These are phyloP conservation scores for Dactylella cylindrospora DNA, from an alignment of 2,329 filamentous ascomycete genomes.

Conservation along the genomic window DNA sequence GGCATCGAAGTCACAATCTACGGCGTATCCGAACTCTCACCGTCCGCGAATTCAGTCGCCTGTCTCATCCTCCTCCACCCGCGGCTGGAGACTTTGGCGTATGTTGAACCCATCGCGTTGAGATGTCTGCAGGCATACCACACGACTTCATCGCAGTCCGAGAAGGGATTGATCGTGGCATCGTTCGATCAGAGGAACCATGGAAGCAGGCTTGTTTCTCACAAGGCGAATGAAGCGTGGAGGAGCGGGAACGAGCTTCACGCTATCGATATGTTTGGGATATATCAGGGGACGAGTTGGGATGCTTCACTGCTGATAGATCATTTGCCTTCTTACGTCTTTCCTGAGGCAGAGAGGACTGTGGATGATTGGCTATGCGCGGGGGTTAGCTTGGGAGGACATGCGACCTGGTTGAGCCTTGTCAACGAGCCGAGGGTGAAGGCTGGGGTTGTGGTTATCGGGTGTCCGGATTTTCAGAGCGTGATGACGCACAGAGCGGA, in stretches of 20 bases:
- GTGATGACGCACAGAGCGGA: conserved; percentile 78
- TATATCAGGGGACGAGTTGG: conserved; percentile 70
- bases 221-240: conserved; percentile 71
- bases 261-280: conserved; percentile 87
- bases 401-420: conserved; percentile 80
- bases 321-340: conserved; percentile 59
- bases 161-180: conserved; percentile 70
- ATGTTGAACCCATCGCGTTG: conserved; percentile 75
- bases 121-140: conserved; percentile 71
- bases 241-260: conserved; percentile 74
- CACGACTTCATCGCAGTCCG: conserved; percentile 49
- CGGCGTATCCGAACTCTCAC: conserved; percentile 72
- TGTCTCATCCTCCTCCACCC: conserved; percentile 93
- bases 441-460: conserved; percentile 78
- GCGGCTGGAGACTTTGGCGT: conserved; percentile 67
- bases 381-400: conserved; percentile 83
- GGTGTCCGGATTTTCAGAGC: conserved; percentile 82
- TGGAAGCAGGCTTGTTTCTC: conserved; percentile 61
- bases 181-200: conserved; percentile 94
- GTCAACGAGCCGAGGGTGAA: conserved; percentile 75
- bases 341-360: conserved; percentile 51
- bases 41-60: conserved; percentile 60
- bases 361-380: conserved; percentile 58
- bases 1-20: conserved; percentile 79
- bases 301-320: conserved; percentile 77